Base-by-base conservation (phyloP, 2,329 filamentous ascomycete species). In the Pestalotiopsis sp. region DNA sequence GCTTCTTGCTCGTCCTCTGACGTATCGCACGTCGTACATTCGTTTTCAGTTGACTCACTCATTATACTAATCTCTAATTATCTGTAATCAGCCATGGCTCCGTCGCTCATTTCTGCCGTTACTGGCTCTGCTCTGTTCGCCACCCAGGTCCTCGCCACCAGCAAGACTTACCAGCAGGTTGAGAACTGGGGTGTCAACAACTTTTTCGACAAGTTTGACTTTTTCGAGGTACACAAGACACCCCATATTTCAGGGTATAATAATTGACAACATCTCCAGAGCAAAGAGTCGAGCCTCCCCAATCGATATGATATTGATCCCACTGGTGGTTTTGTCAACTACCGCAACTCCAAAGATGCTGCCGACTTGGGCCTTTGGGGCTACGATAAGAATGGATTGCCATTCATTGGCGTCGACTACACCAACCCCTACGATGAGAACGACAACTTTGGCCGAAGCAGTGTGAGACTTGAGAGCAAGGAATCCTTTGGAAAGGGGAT, bases 381-480 rank as follows among this genome's bases (percentile, higher is more conserved):
- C 27, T 76, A 71, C n/a, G 69, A 78, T 17, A 36, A n/a, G 58
- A 72, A 73, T 14, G 72, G 75, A 6, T 76, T 80, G 39, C 78
- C 83, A n/a, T 81, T 78, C 61, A 73, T 86, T 20, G 80, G 81
- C 27, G 78, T 81, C 59, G 81, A 85, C 20, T 27, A 66, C 52
- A 66, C 13, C 25, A 25, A 25, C 36, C 14, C 13, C 7, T 23
- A 36, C 36, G 14, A 13, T 27, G 70, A 72, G 23, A 70, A 13
- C 73, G 77, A 66, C 67, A 73, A 49, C 13, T 58, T 59, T 45
- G 83, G 83, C 56, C 82, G 86, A 27, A 80, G 79, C 70, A 92
- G 90, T 73, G 88, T 94, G 41, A 86, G 92, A 45, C 78, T 94
- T 13, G 86, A 89, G 70, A 92, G 90, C 76, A 90, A 85, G 68